Base-by-base conservation (phyloP, 768 basidiomycete species). In the Calocybe cyanea region DNA sequence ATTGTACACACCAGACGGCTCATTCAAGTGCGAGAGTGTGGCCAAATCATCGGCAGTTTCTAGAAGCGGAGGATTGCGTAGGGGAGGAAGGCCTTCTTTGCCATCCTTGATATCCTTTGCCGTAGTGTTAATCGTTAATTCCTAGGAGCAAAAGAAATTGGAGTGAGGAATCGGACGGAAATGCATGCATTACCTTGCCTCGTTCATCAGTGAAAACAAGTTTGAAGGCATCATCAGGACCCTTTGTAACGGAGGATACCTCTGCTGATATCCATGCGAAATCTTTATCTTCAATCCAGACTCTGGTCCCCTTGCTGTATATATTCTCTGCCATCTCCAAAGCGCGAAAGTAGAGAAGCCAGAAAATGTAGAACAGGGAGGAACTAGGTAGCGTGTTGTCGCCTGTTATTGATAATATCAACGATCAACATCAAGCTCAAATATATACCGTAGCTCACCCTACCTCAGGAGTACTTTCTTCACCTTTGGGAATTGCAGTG, bases 11-110 rank as follows among this genome's bases (percentile, higher is more conserved):
- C 95, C 95, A 58, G 88, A 91, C 43, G 96, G 95, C 65, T 99
- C 96, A 63, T 98, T 98, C 55, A 99, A 76, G 74, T 98, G 93
- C 38, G 92, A 96, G 57, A 99, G 82, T 45, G 94, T 96, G 38
- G 96, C 94, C 62, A 99, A 76, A 75, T 99, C 96, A 68, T 99
- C 96, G 23, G 93, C 92, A 14, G 91, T 92, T 72, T 99, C 96
- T 50, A 99, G 73, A 41, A 97, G 70, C 25, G 95, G 96, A 24
- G 96, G 96, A 69, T 99, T 98, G 54, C 94, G 86, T 58, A 99
- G 71, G 34, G 94, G 96, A 35, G 96, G 96, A 7, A 97, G 76
- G 41, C 77, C 80, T 54, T 83, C 82, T 58, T 84, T 83, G 37
- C 81, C 82, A 60, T 86, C 85, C 60, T 80, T 87, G 63, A 93